Conservation (phyloP, 345 rosid genomes). For the Erodium maritimum region DNA sequence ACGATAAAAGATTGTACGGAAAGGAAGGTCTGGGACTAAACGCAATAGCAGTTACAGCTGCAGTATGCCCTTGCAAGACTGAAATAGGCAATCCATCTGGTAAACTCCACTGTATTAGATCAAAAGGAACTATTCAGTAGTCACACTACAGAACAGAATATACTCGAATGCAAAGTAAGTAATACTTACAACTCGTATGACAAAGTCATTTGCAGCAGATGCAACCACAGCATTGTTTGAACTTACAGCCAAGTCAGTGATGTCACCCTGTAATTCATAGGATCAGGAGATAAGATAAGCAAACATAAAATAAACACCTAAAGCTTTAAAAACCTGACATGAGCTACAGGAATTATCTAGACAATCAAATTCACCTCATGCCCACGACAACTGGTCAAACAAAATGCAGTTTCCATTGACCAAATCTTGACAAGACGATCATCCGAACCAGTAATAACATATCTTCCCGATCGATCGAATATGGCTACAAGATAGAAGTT, state of each 20-base stretch:
- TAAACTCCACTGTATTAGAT: slow-evolving; percentile 77
- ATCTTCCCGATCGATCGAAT: slow-evolving; percentile 92
- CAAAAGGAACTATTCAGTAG: slow-evolving; percentile 14
- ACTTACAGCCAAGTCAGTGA: slow-evolving; percentile 94
- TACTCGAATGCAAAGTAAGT: slow-evolving; percentile 9
- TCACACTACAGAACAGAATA: slow-evolving; percentile 7
- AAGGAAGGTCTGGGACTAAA: slow-evolving; percentile 78
- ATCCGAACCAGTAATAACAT: slow-evolving; percentile 93
- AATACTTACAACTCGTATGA: slow-evolving; percentile 83
- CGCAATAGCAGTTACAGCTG: slow-evolving; percentile 96
- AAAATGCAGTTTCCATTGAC: slow-evolving; percentile 99
- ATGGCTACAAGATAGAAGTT: slow-evolving; percentile 48
- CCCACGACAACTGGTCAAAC: slow-evolving; percentile 98
- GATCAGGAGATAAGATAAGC: slow-evolving; percentile 5
- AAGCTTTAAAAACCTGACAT: slow-evolving; percentile 7
- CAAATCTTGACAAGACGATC: slow-evolving; percentile 98
- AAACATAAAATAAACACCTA: slow-evolving; percentile 6
- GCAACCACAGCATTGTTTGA: slow-evolving; percentile 92
- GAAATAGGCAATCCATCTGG: slow-evolving; percentile 95
- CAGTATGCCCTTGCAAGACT: slow-evolving; percentile 87
- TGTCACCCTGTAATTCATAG: slow-evolving; percentile 63
- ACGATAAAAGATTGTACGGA: slow-evolving; percentile 91
- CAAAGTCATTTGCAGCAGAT: slow-evolving; percentile 94
- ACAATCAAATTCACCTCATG: slow-evolving; percentile 71
- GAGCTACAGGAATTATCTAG: slow-evolving; percentile 5